Evolutionary conservation across 371 early-diverging fungal species (phyloP).

Genomic region (Apophysomyces ossiformis): DNA sequence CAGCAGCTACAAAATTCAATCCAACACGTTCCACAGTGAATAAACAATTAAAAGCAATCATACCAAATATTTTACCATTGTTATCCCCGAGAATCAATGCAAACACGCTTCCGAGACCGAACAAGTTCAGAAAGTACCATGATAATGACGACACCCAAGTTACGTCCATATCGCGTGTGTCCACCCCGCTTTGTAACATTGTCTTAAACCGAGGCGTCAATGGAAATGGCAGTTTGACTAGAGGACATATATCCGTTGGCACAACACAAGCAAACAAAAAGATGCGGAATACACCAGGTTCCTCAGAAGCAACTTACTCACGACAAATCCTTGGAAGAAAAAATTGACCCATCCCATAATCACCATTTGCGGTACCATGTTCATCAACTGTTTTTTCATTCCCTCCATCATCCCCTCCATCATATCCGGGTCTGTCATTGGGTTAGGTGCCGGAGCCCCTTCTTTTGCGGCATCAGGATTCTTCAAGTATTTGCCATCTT

Average conservation of each 20-base stretch:
- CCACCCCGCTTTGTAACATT: constrained; percentile 97
- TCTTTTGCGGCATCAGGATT: constrained; percentile 67
- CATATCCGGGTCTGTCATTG: constrained; percentile 90
- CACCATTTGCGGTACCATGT: constrained; percentile 95
- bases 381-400: constrained; percentile 95
- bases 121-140: constrained; percentile 97
- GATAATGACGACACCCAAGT: constrained; percentile 96
- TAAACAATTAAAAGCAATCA: neutral
- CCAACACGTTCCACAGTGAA: neutral
- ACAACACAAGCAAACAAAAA: neutral
- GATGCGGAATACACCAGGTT: neutral
- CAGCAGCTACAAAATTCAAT: constrained; percentile 68
- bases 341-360: constrained; percentile 99
- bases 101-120: constrained; percentile 93
- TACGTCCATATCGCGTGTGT: constrained; percentile 96
- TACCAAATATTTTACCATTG: constrained; percentile 61
- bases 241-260: neutral
- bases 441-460: constrained; percentile 65
- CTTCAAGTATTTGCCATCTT: constrained; percentile 84
- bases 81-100: constrained; percentile 90
- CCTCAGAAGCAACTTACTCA: constrained; percentile 66
- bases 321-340: constrained; percentile 96
- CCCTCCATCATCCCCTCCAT: constrained; percentile 98
- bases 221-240: constrained; percentile 95
- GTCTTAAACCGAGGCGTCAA: constrained; percentile 95